Evolutionary conservation across 2,329 filamentous ascomycete genomes (phyloP).

Genomic region (Calonectria crousiana): DNA sequence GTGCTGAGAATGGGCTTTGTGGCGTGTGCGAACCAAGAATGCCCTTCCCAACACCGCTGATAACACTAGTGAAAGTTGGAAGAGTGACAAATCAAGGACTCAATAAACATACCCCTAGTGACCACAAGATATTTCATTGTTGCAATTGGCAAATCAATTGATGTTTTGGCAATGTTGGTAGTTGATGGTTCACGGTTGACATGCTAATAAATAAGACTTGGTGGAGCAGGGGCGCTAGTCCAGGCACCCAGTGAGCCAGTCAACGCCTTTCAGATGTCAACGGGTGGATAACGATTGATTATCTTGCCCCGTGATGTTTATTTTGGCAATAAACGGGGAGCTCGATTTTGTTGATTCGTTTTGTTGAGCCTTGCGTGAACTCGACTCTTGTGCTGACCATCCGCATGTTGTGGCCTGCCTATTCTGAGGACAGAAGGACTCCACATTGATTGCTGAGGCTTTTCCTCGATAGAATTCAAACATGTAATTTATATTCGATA

Average conservation of each 20-base stretch:
- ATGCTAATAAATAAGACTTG: no score
- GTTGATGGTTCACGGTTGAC: neutral
- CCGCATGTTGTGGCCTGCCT: neutral
- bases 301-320: neutral
- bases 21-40: neutral
- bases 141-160: neutral
- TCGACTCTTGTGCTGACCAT: neutral
- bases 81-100: neutral
- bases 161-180: neutral
- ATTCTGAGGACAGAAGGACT: neutral
- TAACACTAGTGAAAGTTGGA: neutral
- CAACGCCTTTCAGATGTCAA: neutral
- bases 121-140: neutral
- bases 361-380: neutral
- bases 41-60: conserved; percentile 9
- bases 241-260: conserved; percentile 5
- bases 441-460: neutral
- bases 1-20: neutral
- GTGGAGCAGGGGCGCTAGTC: neutral
- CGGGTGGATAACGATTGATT: neutral
- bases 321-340: neutral
- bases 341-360: neutral
- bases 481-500: neutral
- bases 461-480: neutral
- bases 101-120: neutral